These are phyloP conservation scores for Penicillium glabrum DNA, from an alignment of 2,329 filamentous ascomycete species.

Conservation along the genomic window DNA sequence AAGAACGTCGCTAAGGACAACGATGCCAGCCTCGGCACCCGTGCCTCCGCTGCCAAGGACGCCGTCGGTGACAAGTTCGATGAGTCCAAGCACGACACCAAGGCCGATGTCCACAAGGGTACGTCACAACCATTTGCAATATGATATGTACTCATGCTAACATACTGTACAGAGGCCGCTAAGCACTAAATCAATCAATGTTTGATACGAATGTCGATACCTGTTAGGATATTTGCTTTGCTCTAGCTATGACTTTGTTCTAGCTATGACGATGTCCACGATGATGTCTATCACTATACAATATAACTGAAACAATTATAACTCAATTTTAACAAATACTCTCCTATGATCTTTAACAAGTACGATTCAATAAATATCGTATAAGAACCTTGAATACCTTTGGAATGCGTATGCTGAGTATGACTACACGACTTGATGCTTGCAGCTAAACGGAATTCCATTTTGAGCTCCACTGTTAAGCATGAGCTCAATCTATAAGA, in stretches of 20 bases:
- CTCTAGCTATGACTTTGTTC: background rate
- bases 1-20: conserved; percentile 66
- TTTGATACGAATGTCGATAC: background rate
- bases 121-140: background rate
- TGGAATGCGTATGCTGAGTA: no score
- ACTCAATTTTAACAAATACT: background rate
- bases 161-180: background rate
- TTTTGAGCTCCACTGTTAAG: background rate
- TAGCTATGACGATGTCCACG: background rate
- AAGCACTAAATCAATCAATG: background rate
- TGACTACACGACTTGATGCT: background rate
- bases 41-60: conserved; percentile 54
- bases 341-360: no score
- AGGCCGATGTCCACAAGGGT: conserved; percentile 27
- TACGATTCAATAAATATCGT: no score
- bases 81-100: conserved; percentile 51
- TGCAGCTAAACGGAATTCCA: background rate
- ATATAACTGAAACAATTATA: background rate
- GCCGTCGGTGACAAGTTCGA: conserved; percentile 55
- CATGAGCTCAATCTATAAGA: background rate
- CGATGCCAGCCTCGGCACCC: conserved; percentile 54
- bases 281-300: background rate
- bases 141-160: background rate
- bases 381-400: no score
- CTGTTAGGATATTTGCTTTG: background rate